Evolutionary conservation across 2,329 filamentous ascomycete genomes (phyloP).

Genomic region (Pseudomassariella vexata): DNA sequence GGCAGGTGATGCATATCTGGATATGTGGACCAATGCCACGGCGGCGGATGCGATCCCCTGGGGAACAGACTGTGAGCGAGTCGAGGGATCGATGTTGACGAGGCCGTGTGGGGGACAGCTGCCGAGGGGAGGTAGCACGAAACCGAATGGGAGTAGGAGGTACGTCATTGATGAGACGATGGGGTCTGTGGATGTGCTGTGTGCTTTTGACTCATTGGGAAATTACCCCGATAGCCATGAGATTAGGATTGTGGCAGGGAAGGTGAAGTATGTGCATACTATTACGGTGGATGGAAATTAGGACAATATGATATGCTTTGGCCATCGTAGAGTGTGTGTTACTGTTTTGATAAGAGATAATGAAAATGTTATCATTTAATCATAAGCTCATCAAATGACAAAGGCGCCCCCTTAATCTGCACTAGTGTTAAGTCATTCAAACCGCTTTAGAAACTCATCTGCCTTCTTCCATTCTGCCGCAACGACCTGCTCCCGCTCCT

Average conservation of each 20-base stretch:
- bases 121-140: slow-evolving; percentile 23
- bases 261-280: slow-evolving; percentile 31
- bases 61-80: slow-evolving; percentile 28
- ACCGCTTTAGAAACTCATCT: slow-evolving; percentile 9
- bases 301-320: no score
- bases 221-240: slow-evolving; percentile 28
- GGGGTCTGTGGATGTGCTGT: slow-evolving; percentile 28
- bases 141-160: slow-evolving; percentile 23
- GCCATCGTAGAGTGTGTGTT: no score
- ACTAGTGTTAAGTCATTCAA: slow-evolving; percentile 11
- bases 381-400: no score
- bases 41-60: slow-evolving; percentile 27
- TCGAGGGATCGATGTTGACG: slow-evolving; percentile 26
- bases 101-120: slow-evolving; percentile 23
- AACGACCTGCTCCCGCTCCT: slow-evolving; percentile 10
- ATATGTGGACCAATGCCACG: slow-evolving; percentile 30
- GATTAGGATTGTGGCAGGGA: slow-evolving; percentile 23
- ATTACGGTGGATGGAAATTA: no score
- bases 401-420: no score
- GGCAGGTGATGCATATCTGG: slow-evolving; percentile 29
- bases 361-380: no score
- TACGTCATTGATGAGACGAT: slow-evolving; percentile 30
- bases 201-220: slow-evolving; percentile 27
- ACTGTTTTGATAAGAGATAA: no score
- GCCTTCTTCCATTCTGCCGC: slow-evolving; percentile 11